These are phyloP conservation scores for Fomitopsis pinicola DNA, from an alignment of 1,284 basidiomycete genomes.

Conservation along the genomic window DNA sequence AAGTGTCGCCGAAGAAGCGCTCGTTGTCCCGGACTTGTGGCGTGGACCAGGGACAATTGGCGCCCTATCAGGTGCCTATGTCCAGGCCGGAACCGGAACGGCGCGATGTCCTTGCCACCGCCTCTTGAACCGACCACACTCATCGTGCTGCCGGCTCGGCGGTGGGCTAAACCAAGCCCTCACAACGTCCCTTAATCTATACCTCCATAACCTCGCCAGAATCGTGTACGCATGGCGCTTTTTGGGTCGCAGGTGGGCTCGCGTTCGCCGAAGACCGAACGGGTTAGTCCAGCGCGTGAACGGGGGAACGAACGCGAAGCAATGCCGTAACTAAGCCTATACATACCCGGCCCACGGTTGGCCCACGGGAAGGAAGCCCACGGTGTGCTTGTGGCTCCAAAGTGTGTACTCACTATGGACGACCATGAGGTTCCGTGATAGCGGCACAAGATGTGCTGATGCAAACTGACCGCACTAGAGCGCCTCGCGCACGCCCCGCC, in stretches of 20 bases:
- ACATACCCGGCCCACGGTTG: no score
- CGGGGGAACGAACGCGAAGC: neutral
- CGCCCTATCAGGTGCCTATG: no score
- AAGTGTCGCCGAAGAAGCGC: neutral
- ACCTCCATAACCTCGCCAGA: neutral
- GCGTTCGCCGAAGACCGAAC: neutral
- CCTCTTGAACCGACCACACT: no score
- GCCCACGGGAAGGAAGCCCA: neutral
- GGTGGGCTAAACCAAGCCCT: neutral
- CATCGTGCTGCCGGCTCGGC: neutral
- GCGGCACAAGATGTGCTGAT: neutral
- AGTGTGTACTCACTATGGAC: neutral
- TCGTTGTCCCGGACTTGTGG: neutral
- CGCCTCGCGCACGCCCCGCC: neutral
- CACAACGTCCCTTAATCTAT: neutral
- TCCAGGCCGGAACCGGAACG: neutral
- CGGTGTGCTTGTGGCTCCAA: neutral
- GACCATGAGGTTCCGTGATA: neutral
- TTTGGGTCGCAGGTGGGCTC: neutral
- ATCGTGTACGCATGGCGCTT: neutral
- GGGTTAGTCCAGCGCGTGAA: neutral
- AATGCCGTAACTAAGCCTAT: neutral
- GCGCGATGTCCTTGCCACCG: neutral
- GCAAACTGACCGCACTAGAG: neutral
- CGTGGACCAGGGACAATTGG: neutral